Evolutionary conservation across 129 eudicot genomes (phyloP).

Genomic region (Ambrosia artemisiifolia): DNA sequence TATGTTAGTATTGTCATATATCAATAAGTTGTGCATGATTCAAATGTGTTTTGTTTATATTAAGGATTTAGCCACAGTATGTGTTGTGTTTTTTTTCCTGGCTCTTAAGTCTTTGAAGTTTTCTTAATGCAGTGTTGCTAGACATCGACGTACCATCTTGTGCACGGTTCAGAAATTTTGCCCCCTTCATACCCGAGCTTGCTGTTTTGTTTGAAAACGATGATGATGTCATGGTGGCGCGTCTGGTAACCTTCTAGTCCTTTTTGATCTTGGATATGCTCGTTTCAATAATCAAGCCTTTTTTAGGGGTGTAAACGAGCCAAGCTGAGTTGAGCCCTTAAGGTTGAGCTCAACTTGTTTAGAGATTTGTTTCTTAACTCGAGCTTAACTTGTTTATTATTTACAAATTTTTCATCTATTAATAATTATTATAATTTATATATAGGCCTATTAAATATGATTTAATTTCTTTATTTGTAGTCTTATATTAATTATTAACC

Average conservation of each 20-base stretch:
- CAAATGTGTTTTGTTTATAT: no score
- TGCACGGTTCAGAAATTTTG: conserved; percentile 59
- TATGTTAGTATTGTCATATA: background rate
- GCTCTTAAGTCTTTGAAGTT: background rate
- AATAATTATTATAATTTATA: no score
- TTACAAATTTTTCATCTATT: no score
- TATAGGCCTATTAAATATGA: no score
- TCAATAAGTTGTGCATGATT: background rate
- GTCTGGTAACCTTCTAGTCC: conserved; percentile 44
- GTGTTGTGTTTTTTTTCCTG: background rate
- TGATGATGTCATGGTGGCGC: conserved; percentile 53
- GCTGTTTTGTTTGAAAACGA: conserved; percentile 59
- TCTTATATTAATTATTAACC: no score
- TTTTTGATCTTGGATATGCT: background rate
- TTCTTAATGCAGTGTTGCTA: conserved; percentile 46
- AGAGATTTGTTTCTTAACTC: no score
- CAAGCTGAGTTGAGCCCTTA: no score
- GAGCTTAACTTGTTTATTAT: no score
- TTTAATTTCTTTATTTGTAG: no score
- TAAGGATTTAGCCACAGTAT: background rate
- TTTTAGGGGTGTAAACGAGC: no score
- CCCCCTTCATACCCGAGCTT: conserved; percentile 71
- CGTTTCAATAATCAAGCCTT: background rate
- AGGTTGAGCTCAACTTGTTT: no score
- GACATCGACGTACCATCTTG: conserved; percentile 79